A percentile compares a stretch with the other conserved stretches of the same genome.
Evolutionary conservation across 2,329 filamentous ascomycete species (phyloP).

Genomic region (Talaromyces sp.): DNA sequence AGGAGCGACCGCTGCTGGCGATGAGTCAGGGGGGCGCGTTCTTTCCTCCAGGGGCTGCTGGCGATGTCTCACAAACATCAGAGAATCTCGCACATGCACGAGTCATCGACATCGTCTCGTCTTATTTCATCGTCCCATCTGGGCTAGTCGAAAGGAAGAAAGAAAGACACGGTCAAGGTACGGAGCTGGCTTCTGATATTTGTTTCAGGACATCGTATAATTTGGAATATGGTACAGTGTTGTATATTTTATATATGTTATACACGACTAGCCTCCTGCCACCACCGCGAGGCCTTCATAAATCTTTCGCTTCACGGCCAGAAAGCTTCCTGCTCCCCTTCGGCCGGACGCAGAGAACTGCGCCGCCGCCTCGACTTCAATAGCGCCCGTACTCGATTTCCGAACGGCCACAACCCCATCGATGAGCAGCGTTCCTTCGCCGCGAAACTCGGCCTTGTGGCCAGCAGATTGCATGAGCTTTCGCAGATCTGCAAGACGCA

Average conservation of each 20-base stretch:
- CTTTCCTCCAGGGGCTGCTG: background rate
- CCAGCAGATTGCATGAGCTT: conserved; percentile 76
- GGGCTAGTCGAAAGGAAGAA: background rate
- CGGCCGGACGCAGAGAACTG: conserved; percentile 42
- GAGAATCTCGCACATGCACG: background rate
- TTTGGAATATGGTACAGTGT: background rate
- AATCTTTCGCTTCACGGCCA: conserved; percentile 82
- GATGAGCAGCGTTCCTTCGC: conserved; percentile 85
- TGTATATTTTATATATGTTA: conserved; percentile 3
- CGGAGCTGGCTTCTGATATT: background rate
- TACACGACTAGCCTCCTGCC: conserved; percentile 24
- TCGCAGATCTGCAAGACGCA: conserved; percentile 81
- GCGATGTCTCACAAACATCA: background rate
- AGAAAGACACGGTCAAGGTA: background rate
- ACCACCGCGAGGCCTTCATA: conserved; percentile 93
- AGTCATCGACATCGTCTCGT: background rate
- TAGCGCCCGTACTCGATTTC: conserved; percentile 78
- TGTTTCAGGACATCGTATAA: background rate
- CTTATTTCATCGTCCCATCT: background rate
- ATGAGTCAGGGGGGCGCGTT: background rate
- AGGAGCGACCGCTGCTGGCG: background rate
- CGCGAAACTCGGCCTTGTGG: conserved; percentile 85
- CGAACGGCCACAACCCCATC: conserved; percentile 83
- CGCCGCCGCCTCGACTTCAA: conserved; percentile 79
- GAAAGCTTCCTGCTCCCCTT: conserved; percentile 62